Evolutionary conservation across 495 filamentous ascomycete species (phyloP).

Genomic region (Xylaria telfairii): DNA sequence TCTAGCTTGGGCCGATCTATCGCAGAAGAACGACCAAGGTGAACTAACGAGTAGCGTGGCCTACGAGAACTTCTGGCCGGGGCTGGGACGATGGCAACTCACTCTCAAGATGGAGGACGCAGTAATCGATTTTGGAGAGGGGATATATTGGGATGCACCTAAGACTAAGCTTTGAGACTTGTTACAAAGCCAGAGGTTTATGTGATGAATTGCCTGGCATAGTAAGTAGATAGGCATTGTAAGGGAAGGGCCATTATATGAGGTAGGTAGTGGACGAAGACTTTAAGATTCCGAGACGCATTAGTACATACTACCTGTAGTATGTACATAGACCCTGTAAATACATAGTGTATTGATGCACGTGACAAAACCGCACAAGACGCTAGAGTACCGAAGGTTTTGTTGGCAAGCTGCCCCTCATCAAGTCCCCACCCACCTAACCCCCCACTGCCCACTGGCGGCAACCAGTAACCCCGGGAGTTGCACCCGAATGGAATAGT

Average conservation of each 20-base stretch:
- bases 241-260: too few relatives aligned
- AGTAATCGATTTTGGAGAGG: constrained; percentile 43
- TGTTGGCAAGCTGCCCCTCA: constrained; percentile 1
- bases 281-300: too few relatives aligned
- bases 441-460: not conserved
- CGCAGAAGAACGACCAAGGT: constrained; percentile 35
- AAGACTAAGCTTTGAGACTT: constrained; percentile 9
- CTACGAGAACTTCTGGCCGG: constrained; percentile 52
- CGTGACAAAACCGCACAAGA: not conserved
- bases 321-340: too few relatives aligned
- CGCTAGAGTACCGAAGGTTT: not conserved
- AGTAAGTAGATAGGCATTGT: too few relatives aligned
- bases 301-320: too few relatives aligned
- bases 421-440: not conserved
- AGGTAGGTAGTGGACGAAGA: not conserved
- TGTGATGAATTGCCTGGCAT: too few relatives aligned
- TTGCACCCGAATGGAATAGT: constrained; percentile 24
- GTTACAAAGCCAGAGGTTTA: not conserved
- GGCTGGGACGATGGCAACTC: constrained; percentile 50
- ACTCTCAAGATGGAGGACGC: constrained; percentile 52
- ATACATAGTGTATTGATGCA: not conserved
- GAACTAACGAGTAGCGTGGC: constrained; percentile 19
- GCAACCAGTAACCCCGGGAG: not conserved
- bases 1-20: constrained; percentile 49
- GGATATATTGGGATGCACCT: constrained; percentile 34